phyloP scores from a whole-genome alignment of 2,329 filamentous ascomycete species.

The Alternaria viburni region DNA sequence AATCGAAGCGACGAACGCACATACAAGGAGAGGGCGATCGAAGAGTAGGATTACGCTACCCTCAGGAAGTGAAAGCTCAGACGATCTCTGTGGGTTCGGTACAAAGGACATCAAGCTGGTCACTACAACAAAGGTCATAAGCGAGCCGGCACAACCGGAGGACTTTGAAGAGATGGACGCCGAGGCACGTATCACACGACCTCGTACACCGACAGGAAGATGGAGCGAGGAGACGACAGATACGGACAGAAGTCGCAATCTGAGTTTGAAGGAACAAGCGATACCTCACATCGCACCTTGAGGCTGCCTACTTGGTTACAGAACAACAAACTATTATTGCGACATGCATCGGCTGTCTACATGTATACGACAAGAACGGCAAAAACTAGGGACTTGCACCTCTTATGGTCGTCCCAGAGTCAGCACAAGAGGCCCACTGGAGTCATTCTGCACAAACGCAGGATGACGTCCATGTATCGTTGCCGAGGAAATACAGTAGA shows the following conservation, averaged over 20 bases:
- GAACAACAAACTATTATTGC: neutral
- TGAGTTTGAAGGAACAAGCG: conserved; percentile 18
- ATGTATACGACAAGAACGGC: neutral
- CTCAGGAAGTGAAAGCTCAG: conserved; percentile 28
- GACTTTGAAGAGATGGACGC: conserved; percentile 44
- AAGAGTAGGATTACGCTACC: conserved; percentile 25
- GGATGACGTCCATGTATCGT: neutral
- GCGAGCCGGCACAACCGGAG: conserved; percentile 40
- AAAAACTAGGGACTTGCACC: neutral
- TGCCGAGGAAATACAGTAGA: neutral
- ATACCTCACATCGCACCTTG: conserved; percentile 7
- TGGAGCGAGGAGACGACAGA: conserved; percentile 42
- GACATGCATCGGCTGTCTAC: neutral
- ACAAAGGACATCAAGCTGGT: conserved; percentile 44
- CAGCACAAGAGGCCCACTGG: too few species aligned
- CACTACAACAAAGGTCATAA: conserved; percentile 42
- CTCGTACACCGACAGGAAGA: conserved; percentile 34
- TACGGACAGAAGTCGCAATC: conserved; percentile 8
- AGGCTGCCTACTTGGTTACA: neutral
- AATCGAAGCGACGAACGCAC: conserved; percentile 42
- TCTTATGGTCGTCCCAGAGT: neutral
- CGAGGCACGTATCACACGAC: conserved; percentile 29
- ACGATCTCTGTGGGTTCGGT: conserved; percentile 31
- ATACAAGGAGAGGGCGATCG: conserved; percentile 9
- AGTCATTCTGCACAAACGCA: neutral